Evolutionary conservation across 441 rosid genomes (phyloP).

Genomic region (Pelargonium australe): DNA sequence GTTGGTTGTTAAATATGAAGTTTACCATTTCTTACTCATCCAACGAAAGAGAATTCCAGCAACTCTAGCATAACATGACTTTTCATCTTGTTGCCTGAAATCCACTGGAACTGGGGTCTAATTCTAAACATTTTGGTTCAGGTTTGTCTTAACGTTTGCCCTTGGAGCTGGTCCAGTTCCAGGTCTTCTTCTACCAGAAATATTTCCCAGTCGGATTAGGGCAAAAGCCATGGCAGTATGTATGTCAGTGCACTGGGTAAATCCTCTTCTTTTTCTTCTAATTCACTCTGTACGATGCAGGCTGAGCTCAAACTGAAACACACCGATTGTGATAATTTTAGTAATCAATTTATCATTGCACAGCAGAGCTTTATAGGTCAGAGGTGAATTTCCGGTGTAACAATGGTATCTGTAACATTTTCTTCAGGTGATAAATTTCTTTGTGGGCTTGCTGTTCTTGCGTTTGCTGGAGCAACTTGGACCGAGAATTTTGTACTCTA

Average conservation of each 20-base stretch:
- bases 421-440: slow-evolving; percentile 1
- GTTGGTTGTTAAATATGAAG: neutral
- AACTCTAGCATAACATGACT: neutral
- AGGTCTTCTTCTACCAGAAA: slow-evolving; percentile 49
- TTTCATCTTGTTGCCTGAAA: neutral
- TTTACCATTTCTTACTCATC: neutral
- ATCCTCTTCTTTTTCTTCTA: neutral
- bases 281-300: neutral
- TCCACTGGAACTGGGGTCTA: neutral
- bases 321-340: neutral
- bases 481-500: neutral
- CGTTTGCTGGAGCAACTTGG: neutral
- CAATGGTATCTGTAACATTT: neutral
- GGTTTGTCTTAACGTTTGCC: slow-evolving; percentile 47
- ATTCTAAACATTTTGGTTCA: slow-evolving; percentile 17
- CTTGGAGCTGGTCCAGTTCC: slow-evolving; percentile 58
- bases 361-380: too few relatives aligned
- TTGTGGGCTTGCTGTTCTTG: slow-evolving; percentile 5
- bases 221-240: slow-evolving; percentile 53
- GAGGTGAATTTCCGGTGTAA: too few relatives aligned
- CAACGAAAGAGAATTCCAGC: neutral
- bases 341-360: too few relatives aligned
- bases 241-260: slow-evolving; percentile 54
- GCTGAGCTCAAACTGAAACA: neutral
- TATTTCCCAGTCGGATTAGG: slow-evolving; percentile 41